A percentile compares a stretch with the other conserved stretches of the same genome.
These are phyloP conservation scores for Sordariomycetes sp. DNA, from an alignment of 2,329 filamentous ascomycete species.

Conservation along the genomic window DNA sequence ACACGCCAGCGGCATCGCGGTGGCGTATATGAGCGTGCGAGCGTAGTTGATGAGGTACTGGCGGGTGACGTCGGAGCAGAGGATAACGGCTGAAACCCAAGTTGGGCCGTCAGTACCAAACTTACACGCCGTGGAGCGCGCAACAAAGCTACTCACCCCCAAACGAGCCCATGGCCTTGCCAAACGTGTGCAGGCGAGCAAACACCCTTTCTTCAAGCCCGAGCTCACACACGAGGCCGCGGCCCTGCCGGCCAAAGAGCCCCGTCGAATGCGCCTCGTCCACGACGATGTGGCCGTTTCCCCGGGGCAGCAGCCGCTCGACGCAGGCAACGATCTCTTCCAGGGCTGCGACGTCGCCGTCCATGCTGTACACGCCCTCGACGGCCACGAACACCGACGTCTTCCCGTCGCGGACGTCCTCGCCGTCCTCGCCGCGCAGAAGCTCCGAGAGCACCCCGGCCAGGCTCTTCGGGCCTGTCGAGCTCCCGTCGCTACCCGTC, in stretches of 20 bases:
- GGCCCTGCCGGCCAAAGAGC: conserved; percentile 41
- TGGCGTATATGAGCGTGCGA: conserved; percentile 65
- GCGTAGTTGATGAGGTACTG: conserved; percentile 67
- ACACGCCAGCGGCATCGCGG: conserved; percentile 52
- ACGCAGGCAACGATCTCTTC: conserved; percentile 46
- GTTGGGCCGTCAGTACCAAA: neutral
- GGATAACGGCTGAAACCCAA: conserved; percentile 33
- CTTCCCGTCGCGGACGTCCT: conserved; percentile 20
- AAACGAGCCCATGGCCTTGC: conserved; percentile 56
- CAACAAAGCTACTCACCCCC: conserved; percentile 43
- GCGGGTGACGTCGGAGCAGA: conserved; percentile 49
- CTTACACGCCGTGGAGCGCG: neutral
- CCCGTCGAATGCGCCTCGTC: conserved; percentile 62
- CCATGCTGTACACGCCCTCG: conserved; percentile 73
- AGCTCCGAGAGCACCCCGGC: conserved; percentile 11
- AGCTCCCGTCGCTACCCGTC: neutral
- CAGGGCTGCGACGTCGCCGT: conserved; percentile 62
- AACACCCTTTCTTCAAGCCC: conserved; percentile 45
- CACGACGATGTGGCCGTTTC: conserved; percentile 53
- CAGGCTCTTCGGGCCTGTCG: neutral
- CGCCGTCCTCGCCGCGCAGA: conserved; percentile 14
- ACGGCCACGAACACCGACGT: conserved; percentile 56
- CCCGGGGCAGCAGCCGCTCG: conserved; percentile 39
- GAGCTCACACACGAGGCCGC: conserved; percentile 46
- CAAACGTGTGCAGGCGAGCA: conserved; percentile 53